Evolutionary conservation across 331 rosid genomes (phyloP), one percentile per base, ranked within the genome.

Genomic region (Malus hybrid): DNA sequence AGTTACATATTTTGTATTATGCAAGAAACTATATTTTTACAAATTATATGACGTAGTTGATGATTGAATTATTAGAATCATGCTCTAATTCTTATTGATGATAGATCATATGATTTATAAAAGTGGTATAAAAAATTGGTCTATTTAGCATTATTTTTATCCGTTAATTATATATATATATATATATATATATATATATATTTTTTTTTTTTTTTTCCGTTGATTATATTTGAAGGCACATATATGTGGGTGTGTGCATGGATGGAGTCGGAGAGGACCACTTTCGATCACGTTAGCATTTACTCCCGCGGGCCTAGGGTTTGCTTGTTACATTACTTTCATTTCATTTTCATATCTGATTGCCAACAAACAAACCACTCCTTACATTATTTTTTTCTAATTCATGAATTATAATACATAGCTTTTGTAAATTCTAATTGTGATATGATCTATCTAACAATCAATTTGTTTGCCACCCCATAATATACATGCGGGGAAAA

Each of bases 251-350:
- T 26, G 7, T 8, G 44, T 36, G 12, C 48, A 10, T 42, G 48
- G 5, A 42, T 42, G 48, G 14, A 42, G 48, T 10, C 48, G 48
- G 14, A 42, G 36, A 78, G 90, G 93, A 86, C 91, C 93, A 89
- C 75, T 56, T 71, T 30, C 19, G 34, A 62, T 62, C 66, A 56
- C 33, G 18, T 71, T 71, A 32, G 48, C 50, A 71, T 32, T 71
- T 71, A 71, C 39, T 33, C 36, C 20, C 13, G 60, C 6, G 29
- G 32, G 48, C 14, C 48, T 42, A 10, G 14, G 48, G 14, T 42
- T 42, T 42, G 48, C 33, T 33, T 57, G 66, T 71, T 71, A 13
- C 75, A 56, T 71, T 71, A 46, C 75, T 34, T 56, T 71, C 75
- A 56, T 48, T 39, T 39, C 12, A 34, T 6, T 34, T 34, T 34